Evolutionary conservation across 1,139 yeast genomes (phyloP).

Genomic region (Yamadazyma aaseri): DNA sequence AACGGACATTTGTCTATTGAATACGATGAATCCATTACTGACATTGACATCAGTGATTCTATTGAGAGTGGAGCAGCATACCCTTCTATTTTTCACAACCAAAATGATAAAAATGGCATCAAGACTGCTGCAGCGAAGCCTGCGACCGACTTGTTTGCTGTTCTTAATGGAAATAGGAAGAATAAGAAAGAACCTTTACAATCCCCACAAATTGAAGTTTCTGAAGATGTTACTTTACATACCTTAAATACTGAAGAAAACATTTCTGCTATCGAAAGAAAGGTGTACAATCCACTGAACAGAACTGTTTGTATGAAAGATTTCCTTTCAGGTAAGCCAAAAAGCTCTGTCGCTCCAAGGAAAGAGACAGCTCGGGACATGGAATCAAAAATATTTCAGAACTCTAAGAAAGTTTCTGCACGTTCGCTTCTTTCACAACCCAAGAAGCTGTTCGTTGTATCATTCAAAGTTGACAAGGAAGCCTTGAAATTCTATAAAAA

Average conservation of each 20-base stretch:
- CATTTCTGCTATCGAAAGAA: conserved; percentile 31
- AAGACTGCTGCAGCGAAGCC: too few relatives aligned
- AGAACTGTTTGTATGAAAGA: conserved; percentile 33
- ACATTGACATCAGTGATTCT: not conserved
- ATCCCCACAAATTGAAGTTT: too few relatives aligned
- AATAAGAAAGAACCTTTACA: too few relatives aligned
- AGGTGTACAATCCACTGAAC: conserved; percentile 21
- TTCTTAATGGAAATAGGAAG: too few relatives aligned
- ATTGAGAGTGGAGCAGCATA: not conserved
- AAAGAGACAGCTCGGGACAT: conserved; percentile 4
- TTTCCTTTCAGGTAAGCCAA: conserved; percentile 15
- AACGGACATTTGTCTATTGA: not conserved
- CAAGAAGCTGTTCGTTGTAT: conserved; percentile 20
- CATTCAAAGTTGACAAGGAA: conserved; percentile 25
- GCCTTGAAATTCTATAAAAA: conserved; percentile 26
- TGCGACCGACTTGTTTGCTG: too few relatives aligned
- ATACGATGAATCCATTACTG: not conserved
- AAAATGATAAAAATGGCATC: too few relatives aligned
- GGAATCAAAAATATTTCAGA: conserved; percentile 21
- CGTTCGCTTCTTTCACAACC: conserved; percentile 18
- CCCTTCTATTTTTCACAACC: not conserved
- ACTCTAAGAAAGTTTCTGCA: conserved; percentile 25
- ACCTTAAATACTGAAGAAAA: too few relatives aligned
- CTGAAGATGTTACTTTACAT: too few relatives aligned
- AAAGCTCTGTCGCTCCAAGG: conserved; percentile 3